A percentile compares a stretch with the other conserved stretches of the same genome.
phyloP scores from a whole-genome alignment of 1,284 basidiomycete genomes.

The Cystobasidiaceae sp. region DNA sequence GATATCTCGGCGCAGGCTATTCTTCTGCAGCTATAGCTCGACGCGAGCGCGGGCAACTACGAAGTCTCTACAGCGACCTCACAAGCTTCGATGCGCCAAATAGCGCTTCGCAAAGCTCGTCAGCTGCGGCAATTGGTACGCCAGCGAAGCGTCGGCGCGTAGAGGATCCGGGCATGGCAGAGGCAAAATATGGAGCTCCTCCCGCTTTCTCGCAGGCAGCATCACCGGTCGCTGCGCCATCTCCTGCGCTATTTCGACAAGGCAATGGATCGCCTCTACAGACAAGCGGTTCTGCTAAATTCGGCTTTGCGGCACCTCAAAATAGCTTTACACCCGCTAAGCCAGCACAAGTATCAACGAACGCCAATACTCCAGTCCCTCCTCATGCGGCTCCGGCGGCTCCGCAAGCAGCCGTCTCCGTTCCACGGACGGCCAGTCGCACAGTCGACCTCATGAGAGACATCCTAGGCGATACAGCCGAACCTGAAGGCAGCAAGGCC shows the following conservation, averaged over 20 bases:
- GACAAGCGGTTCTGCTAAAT: background rate
- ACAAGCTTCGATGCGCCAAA: background rate
- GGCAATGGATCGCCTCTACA: too few relatives aligned
- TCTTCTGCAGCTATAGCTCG: constrained; percentile 22
- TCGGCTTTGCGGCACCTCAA: background rate
- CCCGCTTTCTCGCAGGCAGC: background rate
- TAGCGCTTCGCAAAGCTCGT: background rate
- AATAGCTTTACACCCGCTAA: background rate
- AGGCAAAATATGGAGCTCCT: background rate
- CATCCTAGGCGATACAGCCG: constrained; percentile 22
- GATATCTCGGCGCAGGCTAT: constrained; percentile 23
- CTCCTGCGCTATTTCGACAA: background rate
- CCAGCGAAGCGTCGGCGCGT: constrained; percentile 25
- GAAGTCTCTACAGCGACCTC: constrained; percentile 9
- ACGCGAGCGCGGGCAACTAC: constrained; percentile 17
- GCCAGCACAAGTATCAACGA: background rate
- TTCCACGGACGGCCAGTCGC: constrained; percentile 10
- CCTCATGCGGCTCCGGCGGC: background rate
- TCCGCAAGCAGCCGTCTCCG: background rate
- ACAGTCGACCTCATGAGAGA: constrained; percentile 17
- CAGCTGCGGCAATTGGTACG: background rate
- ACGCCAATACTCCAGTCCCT: background rate
- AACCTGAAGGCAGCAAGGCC: background rate
- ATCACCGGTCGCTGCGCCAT: background rate
- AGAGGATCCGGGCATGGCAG: background rate